These are phyloP conservation scores for Coniferiporia sulphurascens DNA, from an alignment of 1,284 basidiomycete genomes.

Conservation along the genomic window DNA sequence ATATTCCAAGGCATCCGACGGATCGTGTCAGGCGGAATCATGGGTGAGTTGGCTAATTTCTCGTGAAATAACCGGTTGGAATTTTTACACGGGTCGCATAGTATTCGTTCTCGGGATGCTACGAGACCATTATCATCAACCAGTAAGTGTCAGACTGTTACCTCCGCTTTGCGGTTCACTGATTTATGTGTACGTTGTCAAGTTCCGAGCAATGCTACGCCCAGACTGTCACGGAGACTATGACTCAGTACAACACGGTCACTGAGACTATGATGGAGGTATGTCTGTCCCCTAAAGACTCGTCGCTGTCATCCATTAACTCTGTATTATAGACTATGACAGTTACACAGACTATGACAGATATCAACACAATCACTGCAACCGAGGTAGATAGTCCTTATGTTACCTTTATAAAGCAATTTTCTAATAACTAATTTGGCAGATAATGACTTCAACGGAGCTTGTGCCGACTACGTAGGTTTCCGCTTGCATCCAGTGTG, in stretches of 20 bases:
- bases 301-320: not conserved
- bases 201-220: constrained; percentile 18
- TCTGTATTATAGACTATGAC: constrained; percentile 27
- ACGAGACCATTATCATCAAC: constrained; percentile 61
- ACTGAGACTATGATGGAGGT: constrained; percentile 25
- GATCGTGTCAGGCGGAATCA: constrained; percentile 45
- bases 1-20: constrained; percentile 49
- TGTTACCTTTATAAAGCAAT: not conserved
- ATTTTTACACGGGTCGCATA: constrained; percentile 32
- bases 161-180: constrained; percentile 6
- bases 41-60: constrained; percentile 43
- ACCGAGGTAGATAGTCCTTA: constrained; percentile 25
- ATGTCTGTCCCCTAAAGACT: not conserved
- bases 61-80: not conserved
- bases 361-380: constrained; percentile 31
- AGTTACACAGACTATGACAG: constrained; percentile 19
- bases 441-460: constrained; percentile 47
- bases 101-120: constrained; percentile 45
- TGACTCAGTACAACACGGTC: constrained; percentile 31
- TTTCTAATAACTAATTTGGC: not conserved
- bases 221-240: constrained; percentile 35
- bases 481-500: not conserved
- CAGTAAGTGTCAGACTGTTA: constrained; percentile 30
- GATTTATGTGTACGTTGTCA: not conserved
- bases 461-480: constrained; percentile 49